Base-by-base conservation (phyloP, 2,329 filamentous ascomycete genomes). In the Zymoseptoria crescenta region DNA sequence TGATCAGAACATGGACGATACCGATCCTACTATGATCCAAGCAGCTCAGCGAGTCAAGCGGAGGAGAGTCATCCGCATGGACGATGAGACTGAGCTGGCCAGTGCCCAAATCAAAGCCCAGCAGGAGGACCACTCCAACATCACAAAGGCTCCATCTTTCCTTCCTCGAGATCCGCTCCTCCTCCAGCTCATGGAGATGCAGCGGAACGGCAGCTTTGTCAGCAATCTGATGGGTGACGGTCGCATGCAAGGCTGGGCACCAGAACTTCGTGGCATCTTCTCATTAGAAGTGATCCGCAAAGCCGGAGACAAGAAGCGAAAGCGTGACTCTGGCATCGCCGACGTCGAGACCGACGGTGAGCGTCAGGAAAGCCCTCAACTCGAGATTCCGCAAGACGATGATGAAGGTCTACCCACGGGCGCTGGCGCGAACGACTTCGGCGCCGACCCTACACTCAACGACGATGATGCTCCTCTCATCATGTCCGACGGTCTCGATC, bases 241-340 rank as follows among this genome's bases (percentile, higher is more conserved):
- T 45, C 85, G 89, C 63, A 68, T 73, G 67, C 82, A 84, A 65
- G 84, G 84, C 49, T 96, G 91, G 92, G 93, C 93, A 3, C 93
- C 93, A 0, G 94, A 99, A 75, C 81, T 99, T 20, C 87, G 90
- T 61, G 91, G 88, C n/a, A 85, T 99, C 68, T 79, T 97, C n/a
- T 96, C 91, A 1, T 79, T 96, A 49, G 90, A 95, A 64, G 82
- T 89, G 13, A 82, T 96, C 16, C 86, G 87, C 62, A 85, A 85
- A 59, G 82, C 87, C 49, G 87, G 86, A 59, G 91, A 96, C 62
- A 81, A 93, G 57, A 99, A 97, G 82, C 85, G 94, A 60, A 99
- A 99, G 81, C 87, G 94, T 50, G 91, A 96, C 69, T 91, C 87
- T 68, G 91, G 89, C 24, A 84, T 94, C 64, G 89, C 88, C 51